Base-by-base conservation (phyloP, 306 rosid species). In the Medicago arabica region DNA sequence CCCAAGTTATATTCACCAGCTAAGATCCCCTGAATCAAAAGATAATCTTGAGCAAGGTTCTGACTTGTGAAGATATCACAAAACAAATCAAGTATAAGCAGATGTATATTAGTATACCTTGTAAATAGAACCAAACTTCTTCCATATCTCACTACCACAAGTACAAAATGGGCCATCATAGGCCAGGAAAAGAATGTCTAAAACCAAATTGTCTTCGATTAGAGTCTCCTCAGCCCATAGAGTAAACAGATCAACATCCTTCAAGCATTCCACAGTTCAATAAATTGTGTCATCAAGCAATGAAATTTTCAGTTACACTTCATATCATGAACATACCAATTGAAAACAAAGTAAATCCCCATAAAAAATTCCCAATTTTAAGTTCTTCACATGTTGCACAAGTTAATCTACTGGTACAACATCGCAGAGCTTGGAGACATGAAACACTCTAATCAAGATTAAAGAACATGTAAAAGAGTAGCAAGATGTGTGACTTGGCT, bases 141-240 rank as follows among this genome's bases (percentile, higher is more conserved):
- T 94, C 98, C 98, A 94, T 60, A 74, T 85, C 79, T 78, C 88
- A 81, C 90, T 86, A 43, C 83, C 79, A 78, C 95, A 91, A 40
- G 74, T 83, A 85, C 91, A 90, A 81, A 90, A 85, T 68, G 98
- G 89, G 79, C 85, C 97, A 77, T 87, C 85, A 81, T 94, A 94
- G 53, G 88, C 89, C 71, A 92, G 91, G 82, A 92, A 94, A 82
- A 94, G 89, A 76, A 90, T 85, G 87, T 94, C 98, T 85, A 94
- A 78, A 85, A 94, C 87, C 86, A 94, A 81, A 86, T 85, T 88
- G 81, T 86, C 96, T 87, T 94, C 98, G n/a, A 85, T 83, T 81
- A 94, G 85, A 70, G 87, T 92, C 88, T 92, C 98, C 90, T 94
- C 98, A 40, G 98, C 96, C 98, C 97, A 94, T 75, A 94, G 84